phyloP scores from a whole-genome alignment of 495 filamentous ascomycete species.

The Aspergillus affinis region DNA sequence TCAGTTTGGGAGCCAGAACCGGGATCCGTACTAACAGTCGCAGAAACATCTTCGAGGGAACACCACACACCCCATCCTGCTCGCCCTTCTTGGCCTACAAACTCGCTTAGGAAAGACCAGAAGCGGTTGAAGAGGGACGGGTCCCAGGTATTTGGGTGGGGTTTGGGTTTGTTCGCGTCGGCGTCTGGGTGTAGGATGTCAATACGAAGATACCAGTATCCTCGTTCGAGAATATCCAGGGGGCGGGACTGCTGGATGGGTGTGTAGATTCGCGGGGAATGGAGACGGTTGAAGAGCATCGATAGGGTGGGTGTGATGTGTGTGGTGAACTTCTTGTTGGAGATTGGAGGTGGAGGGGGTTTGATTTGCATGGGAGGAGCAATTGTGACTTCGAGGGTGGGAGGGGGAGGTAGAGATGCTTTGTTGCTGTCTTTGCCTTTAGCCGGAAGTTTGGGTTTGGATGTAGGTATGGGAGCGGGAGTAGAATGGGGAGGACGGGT shows the following conservation, averaged over 20 bases:
- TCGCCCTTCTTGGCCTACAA: conserved; percentile 49
- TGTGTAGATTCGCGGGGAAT: conserved; percentile 48
- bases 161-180: conserved; percentile 3
- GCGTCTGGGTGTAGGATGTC: conserved; percentile 11
- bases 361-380: conserved; percentile 38
- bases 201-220: conserved; percentile 64
- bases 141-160: conserved; percentile 22
- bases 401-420: not conserved
- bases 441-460: not conserved
- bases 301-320: conserved; percentile 57
- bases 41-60: conserved; percentile 36
- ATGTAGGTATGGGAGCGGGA: not conserved
- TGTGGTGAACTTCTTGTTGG: conserved; percentile 38
- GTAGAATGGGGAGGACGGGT: not conserved
- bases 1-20: not conserved
- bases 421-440: not conserved
- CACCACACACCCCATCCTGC: conserved; percentile 71
- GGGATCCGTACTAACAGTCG: not conserved
- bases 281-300: conserved; percentile 52
- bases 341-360: conserved; percentile 45
- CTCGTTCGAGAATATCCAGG: conserved; percentile 59
- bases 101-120: conserved; percentile 62
- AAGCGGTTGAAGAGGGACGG: conserved; percentile 39
- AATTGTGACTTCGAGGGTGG: conserved; percentile 7
- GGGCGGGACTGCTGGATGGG: conserved; percentile 50